phyloP scores from a whole-genome alignment of 164 flowering plant species.

The Stephania japonica region DNA sequence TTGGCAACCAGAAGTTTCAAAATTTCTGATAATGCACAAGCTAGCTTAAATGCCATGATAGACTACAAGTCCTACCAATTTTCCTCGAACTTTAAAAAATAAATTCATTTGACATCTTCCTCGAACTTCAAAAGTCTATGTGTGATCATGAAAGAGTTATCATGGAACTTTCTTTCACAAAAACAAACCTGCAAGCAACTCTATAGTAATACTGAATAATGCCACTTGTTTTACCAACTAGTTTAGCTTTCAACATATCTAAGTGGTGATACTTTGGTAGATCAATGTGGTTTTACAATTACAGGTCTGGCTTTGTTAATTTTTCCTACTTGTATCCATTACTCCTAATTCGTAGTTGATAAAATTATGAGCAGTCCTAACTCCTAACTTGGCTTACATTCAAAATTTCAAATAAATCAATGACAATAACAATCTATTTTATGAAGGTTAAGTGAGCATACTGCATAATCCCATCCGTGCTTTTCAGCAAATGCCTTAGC shows the following conservation, averaged over 20 bases:
- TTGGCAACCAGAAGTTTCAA: not conserved
- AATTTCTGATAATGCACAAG: not conserved
- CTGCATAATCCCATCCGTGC: conserved; percentile 96
- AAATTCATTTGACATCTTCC: not conserved
- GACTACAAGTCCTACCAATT: not conserved
- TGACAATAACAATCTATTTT: not conserved
- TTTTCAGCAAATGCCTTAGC: conserved; percentile 77
- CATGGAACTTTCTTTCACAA: not conserved
- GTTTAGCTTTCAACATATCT: not conserved
- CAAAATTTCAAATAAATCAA: not conserved
- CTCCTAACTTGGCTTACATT: not conserved
- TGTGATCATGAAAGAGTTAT: no score
- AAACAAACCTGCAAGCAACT: not conserved
- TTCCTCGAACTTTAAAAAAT: not conserved
- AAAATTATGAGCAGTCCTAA: not conserved
- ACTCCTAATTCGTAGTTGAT: not conserved
- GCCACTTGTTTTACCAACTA: not conserved
- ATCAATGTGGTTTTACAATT: not conserved
- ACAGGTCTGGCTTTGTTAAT: not conserved
- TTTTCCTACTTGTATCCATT: not conserved
- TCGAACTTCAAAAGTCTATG: not conserved
- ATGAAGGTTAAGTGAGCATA: conserved; percentile 16
- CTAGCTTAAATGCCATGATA: not conserved
- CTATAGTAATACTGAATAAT: not conserved
- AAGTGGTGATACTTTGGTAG: not conserved